Evolutionary conservation across 169 alveolate species (phyloP).

Genomic region (Besnoitia besnoiti): DNA sequence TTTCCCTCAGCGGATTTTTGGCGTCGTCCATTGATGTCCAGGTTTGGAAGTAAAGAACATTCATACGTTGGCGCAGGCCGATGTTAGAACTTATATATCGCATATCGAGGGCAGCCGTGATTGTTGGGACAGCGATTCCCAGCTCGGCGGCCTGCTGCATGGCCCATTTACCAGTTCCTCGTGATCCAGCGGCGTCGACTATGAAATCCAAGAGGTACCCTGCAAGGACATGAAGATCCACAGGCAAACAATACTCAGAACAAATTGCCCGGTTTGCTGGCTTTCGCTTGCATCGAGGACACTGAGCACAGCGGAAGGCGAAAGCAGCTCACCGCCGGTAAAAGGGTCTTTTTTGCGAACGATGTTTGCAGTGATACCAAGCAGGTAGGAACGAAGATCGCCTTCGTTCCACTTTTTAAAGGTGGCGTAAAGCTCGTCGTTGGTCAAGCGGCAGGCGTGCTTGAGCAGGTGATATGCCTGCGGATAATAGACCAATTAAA

Average conservation of each 20-base stretch:
- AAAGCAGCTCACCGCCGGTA: background rate
- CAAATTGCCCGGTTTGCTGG: no score
- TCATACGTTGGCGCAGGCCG: background rate
- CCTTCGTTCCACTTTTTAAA: constrained; percentile 72
- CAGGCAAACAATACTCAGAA: no score
- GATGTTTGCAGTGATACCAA: constrained; percentile 81
- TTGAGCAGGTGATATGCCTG: constrained; percentile 54
- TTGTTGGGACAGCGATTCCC: constrained; percentile 86
- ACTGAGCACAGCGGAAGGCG: background rate
- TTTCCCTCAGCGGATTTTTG: background rate
- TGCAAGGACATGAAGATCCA: no score
- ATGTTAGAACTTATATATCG: constrained; percentile 62
- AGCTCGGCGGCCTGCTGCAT: constrained; percentile 83
- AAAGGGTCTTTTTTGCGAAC: constrained; percentile 75
- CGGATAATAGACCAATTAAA: background rate
- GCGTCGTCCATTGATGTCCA: background rate
- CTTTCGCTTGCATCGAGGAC: no score
- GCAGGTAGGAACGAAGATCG: constrained; percentile 76
- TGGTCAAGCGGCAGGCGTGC: constrained; percentile 5
- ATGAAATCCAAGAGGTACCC: constrained; percentile 79
- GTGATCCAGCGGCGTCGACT: constrained; percentile 80
- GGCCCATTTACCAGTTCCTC: constrained; percentile 89
- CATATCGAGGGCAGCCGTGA: constrained; percentile 84
- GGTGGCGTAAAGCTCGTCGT: background rate
- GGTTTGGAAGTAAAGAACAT: background rate